A percentile compares a stretch with the other conserved stretches of the same genome.
Conservation (phyloP, 2,329 filamentous ascomycete genomes). For the Aspergillus luchuensis region DNA sequence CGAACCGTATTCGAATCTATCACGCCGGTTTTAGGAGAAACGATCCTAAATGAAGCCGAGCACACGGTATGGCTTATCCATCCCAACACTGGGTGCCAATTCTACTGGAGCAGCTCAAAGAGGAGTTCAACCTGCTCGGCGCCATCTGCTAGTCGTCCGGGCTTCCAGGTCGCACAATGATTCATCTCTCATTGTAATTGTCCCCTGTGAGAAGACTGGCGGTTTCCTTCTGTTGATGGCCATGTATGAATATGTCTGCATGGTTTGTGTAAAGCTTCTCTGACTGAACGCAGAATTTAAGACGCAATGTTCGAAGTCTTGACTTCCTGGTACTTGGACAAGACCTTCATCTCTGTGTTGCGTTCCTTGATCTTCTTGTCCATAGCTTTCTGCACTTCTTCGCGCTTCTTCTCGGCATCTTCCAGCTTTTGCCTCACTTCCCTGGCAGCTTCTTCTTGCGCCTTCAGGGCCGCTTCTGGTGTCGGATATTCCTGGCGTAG, state of each 20-base stretch:
- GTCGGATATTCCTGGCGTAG: conserved; percentile 41
- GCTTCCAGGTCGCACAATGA: neutral
- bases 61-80: neutral
- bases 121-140: neutral
- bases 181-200: neutral
- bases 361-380: conserved; percentile 48
- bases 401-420: conserved; percentile 40
- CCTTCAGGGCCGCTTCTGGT: conserved; percentile 37
- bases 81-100: neutral
- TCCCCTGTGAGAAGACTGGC: too few relatives aligned
- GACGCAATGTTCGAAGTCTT: conserved; percentile 35
- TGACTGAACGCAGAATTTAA: conserved; percentile 15
- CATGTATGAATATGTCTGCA: neutral
- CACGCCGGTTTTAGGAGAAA: neutral
- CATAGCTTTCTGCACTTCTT: conserved; percentile 43
- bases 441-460: conserved; percentile 40
- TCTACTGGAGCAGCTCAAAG: neutral
- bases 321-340: conserved; percentile 45
- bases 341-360: conserved; percentile 45
- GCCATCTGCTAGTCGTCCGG: neutral
- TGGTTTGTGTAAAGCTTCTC: neutral
- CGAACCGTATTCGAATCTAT: neutral
- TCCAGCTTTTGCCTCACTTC: conserved; percentile 42
- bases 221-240: neutral
- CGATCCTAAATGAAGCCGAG: neutral